Percentiles rank a stretch among this genome's conserved stretches.
Conservation (phyloP, 495 filamentous ascomycete species). For the Coniosporium apollinis region DNA sequence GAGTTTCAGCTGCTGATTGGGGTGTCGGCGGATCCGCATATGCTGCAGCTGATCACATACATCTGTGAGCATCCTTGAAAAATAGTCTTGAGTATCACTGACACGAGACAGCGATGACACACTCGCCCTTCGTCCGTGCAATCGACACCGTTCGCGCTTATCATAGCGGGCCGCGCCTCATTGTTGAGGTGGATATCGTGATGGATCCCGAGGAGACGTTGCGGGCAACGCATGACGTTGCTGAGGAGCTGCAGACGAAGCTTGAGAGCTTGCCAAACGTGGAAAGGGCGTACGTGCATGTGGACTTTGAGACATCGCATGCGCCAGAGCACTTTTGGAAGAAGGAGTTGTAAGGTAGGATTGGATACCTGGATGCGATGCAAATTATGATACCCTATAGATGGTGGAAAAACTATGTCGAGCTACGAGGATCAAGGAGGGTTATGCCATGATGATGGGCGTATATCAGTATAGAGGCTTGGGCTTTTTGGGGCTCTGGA, state of each 20-base stretch:
- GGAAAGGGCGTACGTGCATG: slow-evolving; percentile 90
- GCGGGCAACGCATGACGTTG: slow-evolving; percentile 75
- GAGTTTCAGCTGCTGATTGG: slow-evolving; percentile 88
- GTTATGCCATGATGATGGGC: no score
- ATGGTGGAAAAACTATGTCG: no score
- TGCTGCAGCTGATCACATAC: slow-evolving; percentile 90
- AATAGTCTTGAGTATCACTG: no score
- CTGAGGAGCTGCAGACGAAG: slow-evolving; percentile 88
- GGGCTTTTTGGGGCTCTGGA: no score
- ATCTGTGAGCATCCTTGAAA: slow-evolving; percentile 49
- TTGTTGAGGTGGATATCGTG: slow-evolving; percentile 33
- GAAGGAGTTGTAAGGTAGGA: slow-evolving; percentile 28
- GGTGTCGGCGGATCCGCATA: slow-evolving; percentile 66
- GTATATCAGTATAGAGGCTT: no score
- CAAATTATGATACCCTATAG: no score
- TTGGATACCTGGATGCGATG: no score
- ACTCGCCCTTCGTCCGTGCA: slow-evolving; percentile 58
- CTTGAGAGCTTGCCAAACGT: slow-evolving; percentile 84
- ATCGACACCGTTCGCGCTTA: slow-evolving; percentile 94
- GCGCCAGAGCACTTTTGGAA: slow-evolving; percentile 47
- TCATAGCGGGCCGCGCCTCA: slow-evolving; percentile 74
- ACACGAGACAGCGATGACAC: slow-evolving; percentile 71
- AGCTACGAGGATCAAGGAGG: no score
- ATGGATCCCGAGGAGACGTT: slow-evolving; percentile 29
- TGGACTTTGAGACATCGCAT: slow-evolving; percentile 95